Conservation (phyloP, 2,329 filamentous ascomycete genomes). For the Xylaria multiplex region DNA sequence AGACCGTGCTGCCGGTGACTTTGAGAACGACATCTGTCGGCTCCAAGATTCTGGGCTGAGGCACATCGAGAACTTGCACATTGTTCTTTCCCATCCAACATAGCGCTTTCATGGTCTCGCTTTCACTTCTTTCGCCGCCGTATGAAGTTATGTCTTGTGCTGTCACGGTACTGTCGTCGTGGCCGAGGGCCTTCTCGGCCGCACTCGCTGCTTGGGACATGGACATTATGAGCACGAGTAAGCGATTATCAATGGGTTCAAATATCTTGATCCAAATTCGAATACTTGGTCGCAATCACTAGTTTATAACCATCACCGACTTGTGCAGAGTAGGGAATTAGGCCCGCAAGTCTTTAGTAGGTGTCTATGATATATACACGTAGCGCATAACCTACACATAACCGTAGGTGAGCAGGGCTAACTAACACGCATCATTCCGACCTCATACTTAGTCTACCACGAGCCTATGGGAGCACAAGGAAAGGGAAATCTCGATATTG, state of each 20-base stretch:
- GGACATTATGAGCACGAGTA: constrained; percentile 56
- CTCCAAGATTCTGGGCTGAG: constrained; percentile 78
- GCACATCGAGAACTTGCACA: constrained; percentile 74
- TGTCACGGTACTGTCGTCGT: constrained; percentile 71
- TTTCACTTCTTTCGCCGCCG: constrained; percentile 53
- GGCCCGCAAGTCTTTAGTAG: no score
- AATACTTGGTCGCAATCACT: neutral
- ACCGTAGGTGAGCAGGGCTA: no score
- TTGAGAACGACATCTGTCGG: constrained; percentile 81
- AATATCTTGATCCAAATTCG: neutral
- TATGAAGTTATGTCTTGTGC: constrained; percentile 77
- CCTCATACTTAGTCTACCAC: constrained; percentile 5
- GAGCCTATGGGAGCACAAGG: neutral
- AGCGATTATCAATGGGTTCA: neutral
- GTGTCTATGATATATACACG: no score
- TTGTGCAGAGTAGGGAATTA: no score
- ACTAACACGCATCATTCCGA: constrained; percentile 1
- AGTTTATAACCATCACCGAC: no score
- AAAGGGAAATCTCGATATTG: neutral
- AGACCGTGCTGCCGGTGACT: constrained; percentile 72
- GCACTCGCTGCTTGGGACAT: constrained; percentile 73
- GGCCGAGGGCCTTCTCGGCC: constrained; percentile 74
- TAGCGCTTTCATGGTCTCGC: constrained; percentile 80
- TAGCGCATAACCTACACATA: no score
- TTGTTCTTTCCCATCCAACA: constrained; percentile 85